phyloP scores from a whole-genome alignment of 352 stramenopile genomes.

The Elongisporangium undulatum region DNA sequence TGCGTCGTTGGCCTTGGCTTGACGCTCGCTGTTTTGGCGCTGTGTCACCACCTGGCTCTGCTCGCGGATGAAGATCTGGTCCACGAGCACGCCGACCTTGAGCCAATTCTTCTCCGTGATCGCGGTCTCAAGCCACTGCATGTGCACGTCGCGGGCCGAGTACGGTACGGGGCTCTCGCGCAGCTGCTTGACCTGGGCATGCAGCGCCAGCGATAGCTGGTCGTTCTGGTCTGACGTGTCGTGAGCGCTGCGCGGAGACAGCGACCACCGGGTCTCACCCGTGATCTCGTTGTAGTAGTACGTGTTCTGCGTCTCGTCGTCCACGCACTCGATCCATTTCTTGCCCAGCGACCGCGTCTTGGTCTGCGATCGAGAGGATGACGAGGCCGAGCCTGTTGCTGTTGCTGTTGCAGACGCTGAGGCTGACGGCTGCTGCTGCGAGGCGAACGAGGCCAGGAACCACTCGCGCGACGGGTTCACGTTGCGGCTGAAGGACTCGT shows the following conservation, averaged over 20 bases:
- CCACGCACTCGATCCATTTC: slow-evolving; percentile 83
- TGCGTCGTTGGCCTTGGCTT: slow-evolving; percentile 7
- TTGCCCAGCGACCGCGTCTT: slow-evolving; percentile 44
- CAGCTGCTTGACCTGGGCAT: slow-evolving; percentile 45
- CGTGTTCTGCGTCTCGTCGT: slow-evolving; percentile 72
- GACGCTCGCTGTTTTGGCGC: not conserved
- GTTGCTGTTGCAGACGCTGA: slow-evolving; percentile 11
- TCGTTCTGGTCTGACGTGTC: slow-evolving; percentile 40
- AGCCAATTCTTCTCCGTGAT: slow-evolving; percentile 55
- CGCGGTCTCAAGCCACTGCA: slow-evolving; percentile 64
- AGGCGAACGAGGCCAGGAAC: slow-evolving; percentile 36
- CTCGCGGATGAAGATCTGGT: slow-evolving; percentile 68
- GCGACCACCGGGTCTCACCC: slow-evolving; percentile 81
- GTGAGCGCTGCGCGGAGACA: slow-evolving; percentile 64
- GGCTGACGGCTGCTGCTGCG: slow-evolving; percentile 16
- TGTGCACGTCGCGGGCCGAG: slow-evolving; percentile 48
- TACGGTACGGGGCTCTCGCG: slow-evolving; percentile 46
- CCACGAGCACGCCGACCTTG: slow-evolving; percentile 62
- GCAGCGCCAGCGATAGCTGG: slow-evolving; percentile 58
- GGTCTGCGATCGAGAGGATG: not conserved
- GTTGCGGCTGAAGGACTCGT: slow-evolving; percentile 35
- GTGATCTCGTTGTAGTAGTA: slow-evolving; percentile 93
- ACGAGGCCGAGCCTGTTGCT: slow-evolving; percentile 6
- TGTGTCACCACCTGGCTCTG: slow-evolving; percentile 34
- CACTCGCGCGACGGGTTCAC: slow-evolving; percentile 55